These are phyloP conservation scores for Keithomyces neogunnii DNA, from an alignment of 2,329 filamentous ascomycete species.

Conservation along the genomic window DNA sequence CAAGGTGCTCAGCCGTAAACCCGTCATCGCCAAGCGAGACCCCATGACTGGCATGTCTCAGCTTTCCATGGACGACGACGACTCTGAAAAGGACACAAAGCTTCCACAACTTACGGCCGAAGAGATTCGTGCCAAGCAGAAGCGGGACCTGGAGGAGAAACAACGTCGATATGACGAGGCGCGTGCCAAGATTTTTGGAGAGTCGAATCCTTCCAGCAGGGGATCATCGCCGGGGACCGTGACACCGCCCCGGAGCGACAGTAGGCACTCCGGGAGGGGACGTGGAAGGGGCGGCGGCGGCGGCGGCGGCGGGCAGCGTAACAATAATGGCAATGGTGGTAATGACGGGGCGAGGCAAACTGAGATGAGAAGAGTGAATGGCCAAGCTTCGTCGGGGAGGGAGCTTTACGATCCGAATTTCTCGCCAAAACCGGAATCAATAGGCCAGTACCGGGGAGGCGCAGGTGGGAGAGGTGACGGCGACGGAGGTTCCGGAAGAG, in stretches of 20 bases:
- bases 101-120: constrained; percentile 60
- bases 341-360: constrained; percentile 7
- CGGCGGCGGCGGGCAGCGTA: constrained; percentile 26
- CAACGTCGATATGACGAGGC: constrained; percentile 85
- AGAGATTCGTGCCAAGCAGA: constrained; percentile 69
- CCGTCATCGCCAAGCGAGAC: constrained; percentile 52
- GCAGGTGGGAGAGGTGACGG: constrained; percentile 12
- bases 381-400: constrained; percentile 26
- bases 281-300: constrained; percentile 41
- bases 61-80: constrained; percentile 39
- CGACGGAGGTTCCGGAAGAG: constrained; percentile 20
- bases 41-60: constrained; percentile 35
- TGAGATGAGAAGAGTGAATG: constrained; percentile 14
- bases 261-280: constrained; percentile 30
- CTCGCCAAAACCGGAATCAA: constrained; percentile 52
- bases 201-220: constrained; percentile 43
- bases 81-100: constrained; percentile 57
- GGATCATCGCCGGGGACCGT: constrained; percentile 53
- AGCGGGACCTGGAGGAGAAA: constrained; percentile 78
- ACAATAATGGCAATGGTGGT: constrained; percentile 13
- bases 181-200: constrained; percentile 78
- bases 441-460: constrained; percentile 32
- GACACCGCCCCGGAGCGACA: constrained; percentile 42
- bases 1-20: constrained; percentile 79
- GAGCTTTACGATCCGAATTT: constrained; percentile 76